Conservation (phyloP, 768 basidiomycete genomes). For the Dentipellis sp. region DNA sequence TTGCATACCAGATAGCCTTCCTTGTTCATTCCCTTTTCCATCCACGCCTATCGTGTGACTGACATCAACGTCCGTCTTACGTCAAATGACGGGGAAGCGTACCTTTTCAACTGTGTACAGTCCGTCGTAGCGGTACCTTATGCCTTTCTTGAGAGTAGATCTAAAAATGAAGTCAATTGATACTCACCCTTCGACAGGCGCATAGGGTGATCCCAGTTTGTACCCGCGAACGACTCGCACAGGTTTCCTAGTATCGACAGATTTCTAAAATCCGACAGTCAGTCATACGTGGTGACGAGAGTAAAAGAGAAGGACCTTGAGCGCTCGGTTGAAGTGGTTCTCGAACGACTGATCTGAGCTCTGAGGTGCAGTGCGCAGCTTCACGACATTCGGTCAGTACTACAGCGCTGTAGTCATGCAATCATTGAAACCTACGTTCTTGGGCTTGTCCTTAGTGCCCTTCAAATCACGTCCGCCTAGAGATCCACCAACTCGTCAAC, state of each 20-base stretch:
- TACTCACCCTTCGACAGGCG: constrained; percentile 66
- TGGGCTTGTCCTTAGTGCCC: constrained; percentile 74
- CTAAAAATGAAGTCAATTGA: background rate
- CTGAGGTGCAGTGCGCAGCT: constrained; percentile 88
- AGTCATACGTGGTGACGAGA: background rate
- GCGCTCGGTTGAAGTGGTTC: constrained; percentile 56
- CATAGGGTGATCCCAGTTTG: constrained; percentile 65
- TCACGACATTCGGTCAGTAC: background rate
- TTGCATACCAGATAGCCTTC: constrained; percentile 78
- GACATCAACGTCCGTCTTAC: background rate
- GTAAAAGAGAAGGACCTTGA: constrained; percentile 35
- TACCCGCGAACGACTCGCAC: constrained; percentile 83
- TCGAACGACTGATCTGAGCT: constrained; percentile 79
- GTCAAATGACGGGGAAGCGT: constrained; percentile 3
- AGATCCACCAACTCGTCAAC: background rate
- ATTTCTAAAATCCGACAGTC: constrained; percentile 34
- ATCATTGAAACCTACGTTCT: constrained; percentile 36
- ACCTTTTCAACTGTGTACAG: constrained; percentile 75
- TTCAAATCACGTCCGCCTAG: constrained; percentile 78
- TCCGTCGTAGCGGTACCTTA: constrained; percentile 85
- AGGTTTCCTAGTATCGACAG: constrained; percentile 73
- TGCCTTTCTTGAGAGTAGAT: background rate
- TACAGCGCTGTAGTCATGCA: no score
- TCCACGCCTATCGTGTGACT: constrained; percentile 48
- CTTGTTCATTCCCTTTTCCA: constrained; percentile 58